Evolutionary conservation across 1,139 yeast genomes (phyloP).

Genomic region (Nadsonia starkeyi-henricii): DNA sequence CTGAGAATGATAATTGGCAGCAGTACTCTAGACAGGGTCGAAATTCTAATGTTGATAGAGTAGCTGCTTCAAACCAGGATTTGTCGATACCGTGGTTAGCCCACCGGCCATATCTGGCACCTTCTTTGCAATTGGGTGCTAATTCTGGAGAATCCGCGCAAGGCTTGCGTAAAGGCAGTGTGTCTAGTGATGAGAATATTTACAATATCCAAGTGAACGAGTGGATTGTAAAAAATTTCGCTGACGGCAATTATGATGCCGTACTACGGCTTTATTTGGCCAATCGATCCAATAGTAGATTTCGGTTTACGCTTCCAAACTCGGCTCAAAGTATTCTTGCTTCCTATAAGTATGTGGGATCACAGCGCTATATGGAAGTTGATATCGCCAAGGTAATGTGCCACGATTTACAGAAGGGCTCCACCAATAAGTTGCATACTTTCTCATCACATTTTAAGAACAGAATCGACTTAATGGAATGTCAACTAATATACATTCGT

Average conservation of each 20-base stretch:
- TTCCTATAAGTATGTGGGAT: neutral
- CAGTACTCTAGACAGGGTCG: no score
- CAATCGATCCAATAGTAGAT: neutral
- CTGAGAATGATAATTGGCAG: no score
- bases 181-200: conserved; percentile 1
- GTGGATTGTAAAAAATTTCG: neutral
- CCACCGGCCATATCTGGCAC: no score
- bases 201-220: neutral
- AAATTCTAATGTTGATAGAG: no score
- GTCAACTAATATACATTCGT: neutral
- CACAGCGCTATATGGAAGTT: neutral
- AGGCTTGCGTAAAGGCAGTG: conserved; percentile 2
- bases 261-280: neutral
- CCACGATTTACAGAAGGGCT: neutral
- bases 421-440: no score
- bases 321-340: neutral
- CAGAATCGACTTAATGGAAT: neutral
- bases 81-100: no score
- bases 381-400: neutral
- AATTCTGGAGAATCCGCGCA: neutral
- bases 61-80: no score
- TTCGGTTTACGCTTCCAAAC: neutral
- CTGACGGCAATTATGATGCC: neutral
- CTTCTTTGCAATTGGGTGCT: no score
- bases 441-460: no score